A percentile compares a stretch with the other conserved stretches of the same genome.
Conservation (phyloP, 176 grass and related monocot species). For the Aegilops speltoides region DNA sequence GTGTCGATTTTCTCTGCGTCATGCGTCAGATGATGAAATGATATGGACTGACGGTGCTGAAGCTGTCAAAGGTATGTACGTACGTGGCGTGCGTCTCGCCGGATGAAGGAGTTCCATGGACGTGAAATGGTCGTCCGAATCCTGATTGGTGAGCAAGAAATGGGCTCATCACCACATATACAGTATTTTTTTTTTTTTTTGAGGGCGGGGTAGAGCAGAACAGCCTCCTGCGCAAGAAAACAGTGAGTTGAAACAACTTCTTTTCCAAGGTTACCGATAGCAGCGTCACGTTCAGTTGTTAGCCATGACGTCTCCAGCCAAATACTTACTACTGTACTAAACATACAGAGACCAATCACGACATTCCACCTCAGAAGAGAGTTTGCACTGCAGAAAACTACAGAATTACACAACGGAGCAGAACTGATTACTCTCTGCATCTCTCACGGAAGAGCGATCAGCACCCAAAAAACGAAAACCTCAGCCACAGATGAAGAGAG, state of each 20-base stretch:
- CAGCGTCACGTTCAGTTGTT: neutral
- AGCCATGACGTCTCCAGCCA: neutral
- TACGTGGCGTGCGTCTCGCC: neutral
- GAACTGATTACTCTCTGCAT: neutral
- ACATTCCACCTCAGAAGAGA: neutral
- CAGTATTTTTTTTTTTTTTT: too few species aligned
- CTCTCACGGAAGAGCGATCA: neutral
- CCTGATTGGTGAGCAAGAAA: neutral
- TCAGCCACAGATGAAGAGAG: neutral
- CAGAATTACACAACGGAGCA: neutral
- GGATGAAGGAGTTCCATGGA: neutral
- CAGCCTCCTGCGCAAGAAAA: neutral
- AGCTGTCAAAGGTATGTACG: neutral
- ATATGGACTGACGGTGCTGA: neutral
- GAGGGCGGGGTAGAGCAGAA: neutral
- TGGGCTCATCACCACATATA: neutral
- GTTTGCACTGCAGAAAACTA: neutral
- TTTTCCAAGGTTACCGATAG: too few species aligned
- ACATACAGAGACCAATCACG: neutral
- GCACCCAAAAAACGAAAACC: neutral
- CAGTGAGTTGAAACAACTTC: too few species aligned
- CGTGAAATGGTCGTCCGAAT: neutral
- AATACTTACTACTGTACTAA: neutral
- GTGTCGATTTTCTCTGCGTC: neutral
- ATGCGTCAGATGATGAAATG: neutral